A percentile compares a stretch with the other conserved stretches of the same genome.
These are phyloP conservation scores for Dendrobium chrysotoxum DNA, from an alignment of 106 monocot genomes.

Conservation along the genomic window DNA sequence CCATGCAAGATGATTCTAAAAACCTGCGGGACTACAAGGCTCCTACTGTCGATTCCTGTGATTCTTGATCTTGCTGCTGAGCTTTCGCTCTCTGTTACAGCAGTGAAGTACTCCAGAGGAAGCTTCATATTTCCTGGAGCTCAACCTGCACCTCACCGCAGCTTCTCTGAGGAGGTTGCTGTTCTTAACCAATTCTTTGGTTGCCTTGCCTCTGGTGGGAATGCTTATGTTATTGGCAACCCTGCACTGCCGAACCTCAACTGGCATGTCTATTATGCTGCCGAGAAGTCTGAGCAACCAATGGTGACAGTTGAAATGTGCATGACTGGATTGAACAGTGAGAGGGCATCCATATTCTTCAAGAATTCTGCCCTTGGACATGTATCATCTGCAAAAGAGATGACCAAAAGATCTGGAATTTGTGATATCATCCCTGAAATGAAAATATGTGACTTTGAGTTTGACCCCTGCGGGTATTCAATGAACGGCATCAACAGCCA, in stretches of 20 bases:
- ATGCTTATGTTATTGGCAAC: conserved; percentile 66
- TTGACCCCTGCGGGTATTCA: conserved; percentile 86
- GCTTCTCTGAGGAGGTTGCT: conserved; percentile 74
- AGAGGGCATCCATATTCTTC: conserved; percentile 65
- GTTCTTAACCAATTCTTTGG: conserved; percentile 57
- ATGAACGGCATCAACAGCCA: conserved; percentile 69
- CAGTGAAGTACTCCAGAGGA: conserved; percentile 80
- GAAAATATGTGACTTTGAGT: conserved; percentile 87
- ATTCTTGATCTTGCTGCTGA: conserved; percentile 61
- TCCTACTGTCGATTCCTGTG: conserved; percentile 63
- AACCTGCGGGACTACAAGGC: conserved; percentile 91
- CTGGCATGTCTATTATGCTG: conserved; percentile 94
- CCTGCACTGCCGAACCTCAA: conserved; percentile 36
- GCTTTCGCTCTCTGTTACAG: conserved; percentile 35
- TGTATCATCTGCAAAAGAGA: conserved; percentile 28
- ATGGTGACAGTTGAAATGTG: conserved; percentile 91
- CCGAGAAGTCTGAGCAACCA: conserved; percentile 40
- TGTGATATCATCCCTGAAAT: conserved; percentile 64
- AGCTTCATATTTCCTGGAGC: conserved; percentile 76
- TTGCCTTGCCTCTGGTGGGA: conserved; percentile 42
- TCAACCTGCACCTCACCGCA: conserved; percentile 79
- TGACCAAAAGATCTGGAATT: conserved; percentile 73
- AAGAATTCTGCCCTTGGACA: conserved; percentile 31
- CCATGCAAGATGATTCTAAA: conserved; percentile 76
- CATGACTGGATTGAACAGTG: conserved; percentile 70